Evolutionary conservation across 1,139 yeast genomes (phyloP), one percentile per base, ranked within the genome.

Genomic region (Nematodospora anomalae): DNA sequence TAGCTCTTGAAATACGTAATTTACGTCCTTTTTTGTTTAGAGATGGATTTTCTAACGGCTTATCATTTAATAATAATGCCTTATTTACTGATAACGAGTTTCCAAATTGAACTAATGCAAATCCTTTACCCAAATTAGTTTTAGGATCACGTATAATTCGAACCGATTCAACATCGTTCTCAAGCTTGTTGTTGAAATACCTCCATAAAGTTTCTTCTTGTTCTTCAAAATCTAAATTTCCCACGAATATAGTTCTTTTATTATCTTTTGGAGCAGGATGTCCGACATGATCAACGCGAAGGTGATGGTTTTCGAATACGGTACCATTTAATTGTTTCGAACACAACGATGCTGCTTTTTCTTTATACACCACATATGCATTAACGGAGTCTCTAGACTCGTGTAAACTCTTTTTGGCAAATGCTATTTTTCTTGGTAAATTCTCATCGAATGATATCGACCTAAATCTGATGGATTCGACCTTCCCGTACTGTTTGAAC

Each of bases 101-200:
- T 45, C 73, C 76, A 65, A 90, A 94, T 62, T 92, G 97, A 23
- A 94, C 89, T 58, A 89, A 86, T 4, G 96, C 98, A 67, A 94
- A 90, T 4, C 99, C 99, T 64, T 92, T 94, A 49, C 98, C 99
- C 45, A 92, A 71, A 53, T 94, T 92, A 20, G 97, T 92, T 62
- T 87, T 87, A 13, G 95, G 66, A 58, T 94, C 98, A 55, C 99
- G 80, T 24, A 94, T 78, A 36, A 94, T 74, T 57, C 99, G 78
- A 16, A 90, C 97, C 45, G 87, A 83, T 58, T 89, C 96, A 37
- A 94, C 83, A 40, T 69, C 76, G 28, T 76, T 76, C 32, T 88
- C 89, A 47, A 83, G 72, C 14, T 68, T 62, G 3, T 58, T 49
- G 48, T 71, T 74, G 62, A 94, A 94, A 58, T 84, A 88, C 41